A percentile compares a stretch with the other conserved stretches of the same genome.
Conservation (phyloP, 805 yeast species). For the Monosporozyma aerobia region DNA sequence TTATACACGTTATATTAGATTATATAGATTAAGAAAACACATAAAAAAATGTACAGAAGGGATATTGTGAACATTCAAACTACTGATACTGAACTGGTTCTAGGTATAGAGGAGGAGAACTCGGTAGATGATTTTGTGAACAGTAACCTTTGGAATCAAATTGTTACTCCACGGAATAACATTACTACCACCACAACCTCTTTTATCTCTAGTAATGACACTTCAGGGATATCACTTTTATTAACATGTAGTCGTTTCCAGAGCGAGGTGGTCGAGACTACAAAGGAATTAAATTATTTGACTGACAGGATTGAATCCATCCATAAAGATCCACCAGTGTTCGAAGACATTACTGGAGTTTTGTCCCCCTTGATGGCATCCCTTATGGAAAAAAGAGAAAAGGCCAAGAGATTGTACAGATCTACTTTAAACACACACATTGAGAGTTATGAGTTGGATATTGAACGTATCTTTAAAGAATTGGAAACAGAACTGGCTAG, state of each 20-base stretch:
- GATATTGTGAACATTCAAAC: background rate
- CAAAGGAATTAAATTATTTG: slow-evolving; percentile 11
- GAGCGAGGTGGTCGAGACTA: slow-evolving; percentile 5
- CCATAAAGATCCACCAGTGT: slow-evolving; percentile 3
- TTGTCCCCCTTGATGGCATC: slow-evolving; percentile 12
- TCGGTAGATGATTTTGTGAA: background rate
- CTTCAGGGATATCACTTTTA: background rate
- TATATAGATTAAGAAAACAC: background rate
- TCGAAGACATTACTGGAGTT: background rate
- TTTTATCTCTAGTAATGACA: background rate
- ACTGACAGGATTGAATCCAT: slow-evolving; percentile 9
- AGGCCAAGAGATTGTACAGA: slow-evolving; percentile 16
- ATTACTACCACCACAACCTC: background rate
- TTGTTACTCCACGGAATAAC: background rate
- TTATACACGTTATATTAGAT: background rate
- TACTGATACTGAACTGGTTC: background rate
- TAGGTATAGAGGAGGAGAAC: background rate
- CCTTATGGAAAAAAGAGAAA: slow-evolving; percentile 13
- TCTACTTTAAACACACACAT: slow-evolving; percentile 8
- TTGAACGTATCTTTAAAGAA: slow-evolving; percentile 9
- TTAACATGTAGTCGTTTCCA: background rate
- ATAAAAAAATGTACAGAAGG: background rate
- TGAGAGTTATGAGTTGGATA: slow-evolving; percentile 8
- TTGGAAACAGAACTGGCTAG: slow-evolving; percentile 11
- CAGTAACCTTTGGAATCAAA: background rate